A percentile compares a stretch with the other conserved stretches of the same genome.
Evolutionary conservation across 2,329 filamentous ascomycete genomes (phyloP).

Genomic region (Venturia carpophila): DNA sequence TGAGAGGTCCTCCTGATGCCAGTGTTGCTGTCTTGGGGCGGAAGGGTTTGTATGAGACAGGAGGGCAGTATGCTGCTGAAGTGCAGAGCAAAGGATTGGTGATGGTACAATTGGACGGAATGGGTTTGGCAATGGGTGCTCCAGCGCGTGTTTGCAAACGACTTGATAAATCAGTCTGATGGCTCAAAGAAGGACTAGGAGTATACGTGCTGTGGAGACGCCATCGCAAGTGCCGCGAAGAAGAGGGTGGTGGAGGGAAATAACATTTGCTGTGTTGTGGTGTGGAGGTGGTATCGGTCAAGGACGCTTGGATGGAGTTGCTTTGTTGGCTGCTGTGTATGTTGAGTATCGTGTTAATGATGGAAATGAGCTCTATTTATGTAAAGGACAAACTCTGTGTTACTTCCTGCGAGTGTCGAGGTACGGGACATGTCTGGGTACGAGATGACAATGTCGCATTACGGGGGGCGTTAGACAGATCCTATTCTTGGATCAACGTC

Average conservation of each 20-base stretch:
- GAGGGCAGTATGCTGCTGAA: slow-evolving; percentile 1
- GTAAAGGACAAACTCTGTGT: background rate
- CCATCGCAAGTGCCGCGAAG: background rate
- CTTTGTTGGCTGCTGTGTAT: background rate
- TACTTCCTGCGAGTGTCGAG: background rate
- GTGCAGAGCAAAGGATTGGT: slow-evolving; percentile 5
- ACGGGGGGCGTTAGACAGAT: background rate
- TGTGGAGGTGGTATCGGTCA: background rate
- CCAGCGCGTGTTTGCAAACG: slow-evolving; percentile 9
- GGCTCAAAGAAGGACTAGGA: background rate
- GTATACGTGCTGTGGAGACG: background rate
- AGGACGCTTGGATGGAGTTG: background rate
- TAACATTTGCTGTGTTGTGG: background rate
- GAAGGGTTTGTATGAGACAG: background rate
- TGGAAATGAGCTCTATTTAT: background rate
- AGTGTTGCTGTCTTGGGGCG: slow-evolving; percentile 11
- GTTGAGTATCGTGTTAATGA: background rate
- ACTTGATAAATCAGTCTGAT: background rate
- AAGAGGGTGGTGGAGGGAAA: background rate
- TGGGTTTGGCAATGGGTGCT: slow-evolving; percentile 14
- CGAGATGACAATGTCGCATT: background rate
- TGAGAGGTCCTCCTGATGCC: background rate
- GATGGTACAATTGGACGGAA: slow-evolving; percentile 14
- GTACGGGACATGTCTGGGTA: background rate
- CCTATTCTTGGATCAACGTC: background rate